Conservation (phyloP, 176 grass and related monocot species). For the Oryza glaberrima region DNA sequence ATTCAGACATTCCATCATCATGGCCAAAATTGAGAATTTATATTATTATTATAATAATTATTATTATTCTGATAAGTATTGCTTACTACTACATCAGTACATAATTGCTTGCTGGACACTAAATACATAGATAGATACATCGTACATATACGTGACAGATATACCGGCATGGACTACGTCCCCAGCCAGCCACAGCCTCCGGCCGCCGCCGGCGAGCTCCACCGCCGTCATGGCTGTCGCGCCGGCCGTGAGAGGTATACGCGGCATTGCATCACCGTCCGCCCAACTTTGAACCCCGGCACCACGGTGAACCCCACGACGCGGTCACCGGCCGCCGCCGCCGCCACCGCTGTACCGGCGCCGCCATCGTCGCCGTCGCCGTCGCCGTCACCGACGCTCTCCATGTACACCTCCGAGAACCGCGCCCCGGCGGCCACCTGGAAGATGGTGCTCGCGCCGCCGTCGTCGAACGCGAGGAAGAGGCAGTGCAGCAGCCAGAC, state of each 20-base stretch:
- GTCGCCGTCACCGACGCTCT: conserved; percentile 52
- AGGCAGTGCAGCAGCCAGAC: conserved; percentile 88
- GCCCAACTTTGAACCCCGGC: conserved; percentile 78
- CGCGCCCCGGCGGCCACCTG: conserved; percentile 53
- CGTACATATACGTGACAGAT: background rate
- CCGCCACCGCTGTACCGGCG: background rate
- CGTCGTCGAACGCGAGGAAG: conserved; percentile 62
- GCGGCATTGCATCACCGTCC: conserved; percentile 73
- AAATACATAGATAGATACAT: background rate
- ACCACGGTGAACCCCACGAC: conserved; percentile 80
- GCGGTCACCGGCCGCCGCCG: background rate
- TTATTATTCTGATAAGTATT: background rate
- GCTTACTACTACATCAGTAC: background rate
- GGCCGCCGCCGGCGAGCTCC: background rate
- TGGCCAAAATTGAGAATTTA: background rate
- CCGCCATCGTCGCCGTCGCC: conserved; percentile 1
- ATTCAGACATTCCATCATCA: background rate
- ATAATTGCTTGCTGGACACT: background rate
- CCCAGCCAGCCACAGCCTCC: background rate
- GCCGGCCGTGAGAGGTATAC: conserved; percentile 57
- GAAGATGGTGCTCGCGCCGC: conserved; percentile 54
- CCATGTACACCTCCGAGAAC: conserved; percentile 97
- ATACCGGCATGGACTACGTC: background rate
- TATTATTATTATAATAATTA: background rate
- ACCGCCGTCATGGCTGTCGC: conserved; percentile 10